These are phyloP conservation scores for bread wheat (Triticum aestivum) DNA, from an alignment of 176 grass and related monocot genomes.

Conservation along the genomic window DNA sequence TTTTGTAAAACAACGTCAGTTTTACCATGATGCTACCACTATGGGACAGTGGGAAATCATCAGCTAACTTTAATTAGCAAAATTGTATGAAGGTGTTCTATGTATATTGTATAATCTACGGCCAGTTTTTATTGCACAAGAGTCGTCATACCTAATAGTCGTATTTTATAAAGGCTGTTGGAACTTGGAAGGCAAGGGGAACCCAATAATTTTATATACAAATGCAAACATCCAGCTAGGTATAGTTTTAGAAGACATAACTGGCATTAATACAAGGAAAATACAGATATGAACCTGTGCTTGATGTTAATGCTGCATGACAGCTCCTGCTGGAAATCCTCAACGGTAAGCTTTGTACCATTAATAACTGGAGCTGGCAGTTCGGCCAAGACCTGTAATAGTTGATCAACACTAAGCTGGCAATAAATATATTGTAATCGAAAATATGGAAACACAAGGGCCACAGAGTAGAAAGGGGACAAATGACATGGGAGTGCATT, in stretches of 20 bases:
- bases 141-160: neutral
- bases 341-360: conserved; percentile 73
- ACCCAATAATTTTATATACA: neutral
- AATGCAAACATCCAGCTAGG: conserved; percentile 3
- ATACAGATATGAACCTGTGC: conserved; percentile 61
- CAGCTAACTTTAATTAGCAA: neutral
- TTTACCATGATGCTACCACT: neutral
- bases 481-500: neutral
- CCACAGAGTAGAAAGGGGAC: neutral
- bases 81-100: neutral
- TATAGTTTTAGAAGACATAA: neutral
- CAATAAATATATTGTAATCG: neutral
- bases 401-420: conserved; percentile 15
- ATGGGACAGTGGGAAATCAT: neutral
- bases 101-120: neutral
- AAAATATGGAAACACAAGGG: neutral
- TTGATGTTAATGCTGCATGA: conserved; percentile 94
- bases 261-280: neutral
- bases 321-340: conserved; percentile 94
- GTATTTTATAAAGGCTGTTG: neutral
- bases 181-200: neutral
- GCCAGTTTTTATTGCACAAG: neutral
- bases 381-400: conserved; percentile 66
- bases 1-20: conserved; percentile 6
- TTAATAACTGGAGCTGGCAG: conserved; percentile 87